Evolutionary conservation across 805 yeast species (phyloP), one percentile per base, ranked within the genome.

Genomic region (Nakazawaea laoshanensis): DNA sequence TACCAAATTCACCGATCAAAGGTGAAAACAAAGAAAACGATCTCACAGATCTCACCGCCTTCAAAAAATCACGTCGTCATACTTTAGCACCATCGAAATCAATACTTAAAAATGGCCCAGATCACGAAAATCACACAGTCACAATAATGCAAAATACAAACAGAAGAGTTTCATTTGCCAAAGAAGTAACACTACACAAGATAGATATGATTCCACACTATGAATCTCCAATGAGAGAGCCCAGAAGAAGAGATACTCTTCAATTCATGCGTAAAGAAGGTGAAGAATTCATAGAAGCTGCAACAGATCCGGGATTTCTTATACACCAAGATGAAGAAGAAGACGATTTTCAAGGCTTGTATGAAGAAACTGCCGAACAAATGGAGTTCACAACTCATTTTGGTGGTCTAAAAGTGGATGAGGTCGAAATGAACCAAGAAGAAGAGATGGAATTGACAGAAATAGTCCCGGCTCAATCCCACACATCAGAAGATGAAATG

Each of bases 141-240:
- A 62, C 64, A 1, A 44, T 61, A 5, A 48, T 62, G 45, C 61
- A 23, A 40, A 49, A 18, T 10, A 42, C 52, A 22, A 53, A 55
- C 23, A 55, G 89, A 37, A 55, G 89, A 17, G 89, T 82, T 4
- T 76, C 86, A 4, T 82, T 82, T 61, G 88, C 88, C 1, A 82
- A 82, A 1, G 83, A 76, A 43, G 84, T 77, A 0, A 76, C 81
- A 3, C 59, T 77, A 25, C 83, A 77, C 45, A 70, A 74, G 45
- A 63, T 67, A 42, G 75, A 56, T 38, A 50, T 52, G 39, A 54
- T 56, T 28, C 59, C 55, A 7, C 44, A 30, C 12, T 42, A 40
- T 9, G 33, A 33, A 22, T 31, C 39, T 8, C 35, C 39, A 3
- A 36, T 19, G 11, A 44, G 42, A 37, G 39, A 32, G 27, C 52